Evolutionary conservation across 306 rosid genomes (phyloP).

Genomic region (Vicia villosa): DNA sequence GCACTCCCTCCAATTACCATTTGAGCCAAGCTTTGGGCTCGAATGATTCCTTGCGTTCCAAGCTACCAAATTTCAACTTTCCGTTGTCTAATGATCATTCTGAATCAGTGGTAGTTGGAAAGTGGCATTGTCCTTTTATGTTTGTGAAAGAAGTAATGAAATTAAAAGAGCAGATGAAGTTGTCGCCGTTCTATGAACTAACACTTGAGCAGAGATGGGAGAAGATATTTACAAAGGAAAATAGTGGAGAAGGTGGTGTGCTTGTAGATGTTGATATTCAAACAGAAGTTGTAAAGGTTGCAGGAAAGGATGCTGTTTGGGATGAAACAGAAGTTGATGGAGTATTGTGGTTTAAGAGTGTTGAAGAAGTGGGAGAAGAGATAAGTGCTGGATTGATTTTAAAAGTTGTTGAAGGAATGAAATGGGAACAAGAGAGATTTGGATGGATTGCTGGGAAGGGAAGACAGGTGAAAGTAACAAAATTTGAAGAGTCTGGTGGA

Average conservation of each 20-base stretch:
- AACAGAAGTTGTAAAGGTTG: conserved; percentile 35
- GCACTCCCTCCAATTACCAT: conserved; percentile 31
- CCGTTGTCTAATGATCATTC: conserved; percentile 19
- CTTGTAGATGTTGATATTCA: conserved; percentile 49
- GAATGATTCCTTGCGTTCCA: conserved; percentile 35
- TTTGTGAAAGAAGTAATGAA: conserved; percentile 49
- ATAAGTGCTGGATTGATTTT: conserved; percentile 42
- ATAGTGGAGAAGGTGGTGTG: background rate
- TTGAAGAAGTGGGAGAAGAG: conserved; percentile 32
- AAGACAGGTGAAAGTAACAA: conserved; percentile 4
- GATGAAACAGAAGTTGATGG: conserved; percentile 7
- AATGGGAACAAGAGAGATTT: conserved; percentile 37
- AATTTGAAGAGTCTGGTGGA: conserved; percentile 5
- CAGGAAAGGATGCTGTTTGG: conserved; percentile 35
- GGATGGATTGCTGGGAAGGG: conserved; percentile 8
- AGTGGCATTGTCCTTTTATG: conserved; percentile 64
- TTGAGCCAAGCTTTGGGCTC: conserved; percentile 53
- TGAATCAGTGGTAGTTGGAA: conserved; percentile 42
- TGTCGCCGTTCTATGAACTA: conserved; percentile 47
- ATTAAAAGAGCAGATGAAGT: conserved; percentile 40
- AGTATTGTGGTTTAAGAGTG: conserved; percentile 48
- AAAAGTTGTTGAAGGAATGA: conserved; percentile 22
- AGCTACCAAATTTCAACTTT: conserved; percentile 42
- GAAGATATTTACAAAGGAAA: conserved; percentile 36
- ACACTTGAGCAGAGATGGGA: conserved; percentile 64